Conservation (phyloP, 1,284 basidiomycete genomes). For the Cryptococcus maquisensis region DNA sequence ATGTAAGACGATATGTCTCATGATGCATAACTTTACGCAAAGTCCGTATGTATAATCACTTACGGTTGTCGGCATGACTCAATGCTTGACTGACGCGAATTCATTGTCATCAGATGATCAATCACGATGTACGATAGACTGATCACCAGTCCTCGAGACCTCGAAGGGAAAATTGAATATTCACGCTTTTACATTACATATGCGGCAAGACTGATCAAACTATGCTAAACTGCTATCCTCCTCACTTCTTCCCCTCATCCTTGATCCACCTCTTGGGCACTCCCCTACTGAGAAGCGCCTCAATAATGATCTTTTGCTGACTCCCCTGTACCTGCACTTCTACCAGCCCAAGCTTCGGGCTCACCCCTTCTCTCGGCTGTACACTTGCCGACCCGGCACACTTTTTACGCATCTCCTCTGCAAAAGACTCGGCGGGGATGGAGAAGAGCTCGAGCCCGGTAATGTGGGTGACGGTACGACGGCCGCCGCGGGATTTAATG, state of each 20-base stretch:
- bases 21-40: too few relatives aligned
- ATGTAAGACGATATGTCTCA: too few relatives aligned
- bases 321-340: slow-evolving; percentile 80
- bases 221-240: not conserved
- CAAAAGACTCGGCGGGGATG: slow-evolving; percentile 64
- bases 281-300: slow-evolving; percentile 63
- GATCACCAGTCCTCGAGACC: too few relatives aligned
- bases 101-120: too few relatives aligned
- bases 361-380: slow-evolving; percentile 42
- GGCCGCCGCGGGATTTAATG: slow-evolving; percentile 68
- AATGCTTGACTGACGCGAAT: too few relatives aligned
- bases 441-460: slow-evolving; percentile 72
- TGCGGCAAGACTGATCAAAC: too few relatives aligned
- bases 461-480: slow-evolving; percentile 70
- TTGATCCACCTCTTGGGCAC: slow-evolving; percentile 77
- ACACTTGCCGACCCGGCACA: slow-evolving; percentile 68
- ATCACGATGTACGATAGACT: too few relatives aligned
- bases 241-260: slow-evolving; percentile 16
- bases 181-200: too few relatives aligned
- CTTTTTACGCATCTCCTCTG: slow-evolving; percentile 67
- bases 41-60: too few relatives aligned
- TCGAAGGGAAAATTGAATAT: too few relatives aligned
- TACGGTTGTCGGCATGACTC: too few relatives aligned
- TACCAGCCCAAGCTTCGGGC: slow-evolving; percentile 46
- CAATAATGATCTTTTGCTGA: slow-evolving; percentile 63